Percentiles rank a stretch among this genome's conserved stretches.
phyloP scores from a whole-genome alignment of 371 early-diverging fungal genomes.

The Mucor velutinosus region DNA sequence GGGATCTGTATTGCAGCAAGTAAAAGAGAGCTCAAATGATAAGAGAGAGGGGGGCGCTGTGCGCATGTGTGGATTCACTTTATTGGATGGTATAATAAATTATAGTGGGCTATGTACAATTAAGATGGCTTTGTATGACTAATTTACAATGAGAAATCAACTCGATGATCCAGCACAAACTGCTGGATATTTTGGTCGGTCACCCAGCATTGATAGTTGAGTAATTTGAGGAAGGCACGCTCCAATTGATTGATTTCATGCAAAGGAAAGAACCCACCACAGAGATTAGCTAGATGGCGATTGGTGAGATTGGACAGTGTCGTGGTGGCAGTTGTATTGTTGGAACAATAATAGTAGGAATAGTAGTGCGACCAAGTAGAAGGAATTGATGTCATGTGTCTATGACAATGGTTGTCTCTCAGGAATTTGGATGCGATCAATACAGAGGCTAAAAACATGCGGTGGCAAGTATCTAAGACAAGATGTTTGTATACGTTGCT shows the following conservation, averaged over 20 bases:
- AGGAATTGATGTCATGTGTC: slow-evolving; percentile 2
- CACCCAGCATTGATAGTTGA: slow-evolving; percentile 46
- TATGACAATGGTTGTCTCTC: slow-evolving; percentile 6
- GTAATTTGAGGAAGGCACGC: slow-evolving; percentile 40
- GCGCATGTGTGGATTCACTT: background rate
- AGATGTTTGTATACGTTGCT: background rate
- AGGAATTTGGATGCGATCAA: slow-evolving; percentile 55
- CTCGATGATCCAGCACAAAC: slow-evolving; percentile 34
- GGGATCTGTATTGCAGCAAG: background rate
- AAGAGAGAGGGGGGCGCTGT: too few relatives aligned
- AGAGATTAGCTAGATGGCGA: slow-evolving; percentile 35
- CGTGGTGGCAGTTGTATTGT: slow-evolving; percentile 6
- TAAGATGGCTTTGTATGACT: background rate
- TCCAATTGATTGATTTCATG: slow-evolving; percentile 43
- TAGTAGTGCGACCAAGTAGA: slow-evolving; percentile 14
- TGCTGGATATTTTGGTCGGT: slow-evolving; percentile 33
- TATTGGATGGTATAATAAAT: background rate
- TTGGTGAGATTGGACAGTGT: slow-evolving; percentile 21
- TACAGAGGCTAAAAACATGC: slow-evolving; percentile 75
- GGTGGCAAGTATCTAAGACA: slow-evolving; percentile 53
- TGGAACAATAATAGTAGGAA: slow-evolving; percentile 13
- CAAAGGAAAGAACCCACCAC: slow-evolving; percentile 34
- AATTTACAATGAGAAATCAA: slow-evolving; percentile 28
- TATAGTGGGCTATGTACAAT: background rate
- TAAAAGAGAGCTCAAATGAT: too few relatives aligned